These are phyloP conservation scores for Vicia faba DNA, from an alignment of 306 rosid genomes.

Conservation along the genomic window DNA sequence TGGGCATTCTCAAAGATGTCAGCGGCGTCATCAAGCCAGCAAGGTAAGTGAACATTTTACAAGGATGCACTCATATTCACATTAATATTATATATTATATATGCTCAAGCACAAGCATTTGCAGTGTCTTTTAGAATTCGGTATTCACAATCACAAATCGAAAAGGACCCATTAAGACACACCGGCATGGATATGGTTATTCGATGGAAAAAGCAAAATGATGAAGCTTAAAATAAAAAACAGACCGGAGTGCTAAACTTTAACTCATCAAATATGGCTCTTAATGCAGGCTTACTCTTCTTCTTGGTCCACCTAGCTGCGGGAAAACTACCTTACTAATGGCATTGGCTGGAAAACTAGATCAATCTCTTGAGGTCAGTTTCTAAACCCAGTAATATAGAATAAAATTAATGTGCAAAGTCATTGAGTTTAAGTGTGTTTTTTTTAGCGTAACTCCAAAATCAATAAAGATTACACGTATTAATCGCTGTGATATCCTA, in stretches of 20 bases:
- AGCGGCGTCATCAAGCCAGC: slow-evolving; percentile 63
- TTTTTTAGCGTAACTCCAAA: slow-evolving; percentile 24
- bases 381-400: slow-evolving; percentile 11
- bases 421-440: slow-evolving; percentile 20
- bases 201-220: neutral
- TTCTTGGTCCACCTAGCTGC: slow-evolving; percentile 64
- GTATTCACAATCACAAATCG: neutral
- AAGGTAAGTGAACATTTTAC: slow-evolving; percentile 43
- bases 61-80: slow-evolving; percentile 3
- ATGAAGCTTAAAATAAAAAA: slow-evolving; percentile 17
- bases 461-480: slow-evolving; percentile 23
- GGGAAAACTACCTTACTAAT: slow-evolving; percentile 57
- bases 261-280: slow-evolving; percentile 39
- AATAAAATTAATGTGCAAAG: slow-evolving; percentile 10
- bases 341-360: slow-evolving; percentile 62
- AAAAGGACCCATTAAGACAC: neutral
- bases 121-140: no score
- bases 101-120: no score
- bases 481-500: slow-evolving; percentile 19
- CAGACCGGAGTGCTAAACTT: slow-evolving; percentile 9
- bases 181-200: neutral
- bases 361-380: slow-evolving; percentile 55
- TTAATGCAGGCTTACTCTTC: slow-evolving; percentile 65
- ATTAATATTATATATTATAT: no score
- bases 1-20: slow-evolving; percentile 55